These are phyloP conservation scores for Andrographis paniculata DNA, from an alignment of 305 asterid genomes.

Conservation along the genomic window DNA sequence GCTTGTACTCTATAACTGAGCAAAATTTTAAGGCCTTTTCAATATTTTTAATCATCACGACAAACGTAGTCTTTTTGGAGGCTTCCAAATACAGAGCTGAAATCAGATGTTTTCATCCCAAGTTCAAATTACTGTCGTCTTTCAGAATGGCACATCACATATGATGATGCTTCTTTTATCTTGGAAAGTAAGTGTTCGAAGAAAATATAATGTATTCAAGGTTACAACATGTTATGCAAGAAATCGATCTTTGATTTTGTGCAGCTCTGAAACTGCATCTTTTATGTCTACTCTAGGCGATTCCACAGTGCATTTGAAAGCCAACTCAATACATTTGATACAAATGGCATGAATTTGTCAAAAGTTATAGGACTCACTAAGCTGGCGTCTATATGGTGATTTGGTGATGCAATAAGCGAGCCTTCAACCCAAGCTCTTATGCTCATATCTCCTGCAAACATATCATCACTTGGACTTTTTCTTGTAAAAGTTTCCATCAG, in stretches of 20 bases:
- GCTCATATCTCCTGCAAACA: constrained; percentile 18
- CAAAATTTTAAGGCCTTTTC: no score
- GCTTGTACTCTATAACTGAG: no score
- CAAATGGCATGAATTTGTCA: constrained; percentile 4
- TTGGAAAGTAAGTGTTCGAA: no score
- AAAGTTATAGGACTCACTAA: constrained; percentile 7
- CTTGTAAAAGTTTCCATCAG: constrained; percentile 27
- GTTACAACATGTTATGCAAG: not conserved
- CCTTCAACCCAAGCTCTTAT: constrained; percentile 21
- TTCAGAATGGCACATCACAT: no score
- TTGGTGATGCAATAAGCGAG: not conserved
- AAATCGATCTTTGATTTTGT: constrained; percentile 10
- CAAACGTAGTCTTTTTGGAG: no score
- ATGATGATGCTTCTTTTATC: no score
- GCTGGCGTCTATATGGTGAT: constrained; percentile 20
- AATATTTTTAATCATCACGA: no score
- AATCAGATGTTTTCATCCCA: no score
- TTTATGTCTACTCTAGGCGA: constrained; percentile 17
- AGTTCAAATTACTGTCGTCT: no score
- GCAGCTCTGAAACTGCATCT: constrained; percentile 11
- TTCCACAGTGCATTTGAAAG: constrained; percentile 17
- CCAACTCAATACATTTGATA: constrained; percentile 14
- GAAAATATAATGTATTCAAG: no score
- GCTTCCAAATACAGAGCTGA: no score
- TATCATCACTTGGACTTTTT: constrained; percentile 25